Evolutionary conservation across 352 stramenopile species (phyloP).

Genomic region (Phytophthora megakarya): DNA sequence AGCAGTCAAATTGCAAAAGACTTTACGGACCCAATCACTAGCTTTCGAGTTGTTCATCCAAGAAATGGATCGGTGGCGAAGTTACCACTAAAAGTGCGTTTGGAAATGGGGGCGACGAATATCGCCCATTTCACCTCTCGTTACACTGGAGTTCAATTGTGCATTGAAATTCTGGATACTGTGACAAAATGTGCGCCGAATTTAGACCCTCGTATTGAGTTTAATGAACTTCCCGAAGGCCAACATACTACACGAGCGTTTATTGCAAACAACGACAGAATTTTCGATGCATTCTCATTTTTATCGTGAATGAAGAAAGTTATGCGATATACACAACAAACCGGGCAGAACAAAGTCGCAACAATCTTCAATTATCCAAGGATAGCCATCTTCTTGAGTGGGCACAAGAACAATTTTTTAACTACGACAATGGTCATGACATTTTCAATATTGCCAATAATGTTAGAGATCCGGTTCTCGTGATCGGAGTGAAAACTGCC

Average conservation of each 20-base stretch:
- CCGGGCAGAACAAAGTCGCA: background rate
- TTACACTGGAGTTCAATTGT: background rate
- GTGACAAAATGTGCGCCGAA: background rate
- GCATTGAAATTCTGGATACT: background rate
- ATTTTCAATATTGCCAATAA: no score
- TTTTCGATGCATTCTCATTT: background rate
- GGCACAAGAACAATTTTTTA: conserved; percentile 9
- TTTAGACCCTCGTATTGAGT: background rate
- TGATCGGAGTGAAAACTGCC: conserved; percentile 60
- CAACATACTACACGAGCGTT: background rate
- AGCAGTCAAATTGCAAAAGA: background rate
- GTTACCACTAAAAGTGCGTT: background rate
- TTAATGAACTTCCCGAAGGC: background rate
- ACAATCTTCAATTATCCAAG: background rate
- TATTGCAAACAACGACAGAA: background rate
- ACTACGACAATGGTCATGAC: no score
- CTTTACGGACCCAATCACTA: background rate
- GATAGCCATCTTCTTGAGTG: conserved; percentile 6
- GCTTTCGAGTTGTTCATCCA: background rate
- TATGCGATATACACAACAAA: background rate
- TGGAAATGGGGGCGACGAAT: background rate
- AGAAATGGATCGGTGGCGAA: background rate
- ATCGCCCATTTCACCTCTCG: background rate
- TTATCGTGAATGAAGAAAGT: background rate
- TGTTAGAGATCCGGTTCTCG: conserved; percentile 3